Base-by-base conservation (phyloP, 768 basidiomycete species). In the Tylopilus plumbeoviolaceoides region DNA sequence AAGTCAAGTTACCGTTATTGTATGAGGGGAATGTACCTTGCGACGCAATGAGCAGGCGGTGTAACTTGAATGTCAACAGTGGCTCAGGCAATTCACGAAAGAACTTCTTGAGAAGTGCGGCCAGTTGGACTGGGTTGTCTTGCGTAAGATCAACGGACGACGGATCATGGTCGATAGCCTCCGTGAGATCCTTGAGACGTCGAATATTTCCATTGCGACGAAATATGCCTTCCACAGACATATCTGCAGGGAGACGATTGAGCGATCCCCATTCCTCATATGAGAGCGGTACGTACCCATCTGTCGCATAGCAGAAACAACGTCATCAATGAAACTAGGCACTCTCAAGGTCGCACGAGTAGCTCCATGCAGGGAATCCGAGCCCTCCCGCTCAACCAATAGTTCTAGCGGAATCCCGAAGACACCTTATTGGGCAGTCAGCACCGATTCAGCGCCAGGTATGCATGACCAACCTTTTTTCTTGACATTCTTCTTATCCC, bases 201-300 rank as follows among this genome's bases (percentile, higher is more conserved):
- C 93, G 82, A 64, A 98, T 98, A 67, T 98, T 98, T 48, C 97
- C 97, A 63, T 95, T 97, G 75, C 95, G 94, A 50, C 97, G 83
- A 79, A 99, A 99, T 59, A 99, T 95, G 53, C 97, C 97, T 72
- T 98, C 97, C 38, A 99, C 80, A 9, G 97, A 98, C 91, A 99
- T 94, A 73, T 99, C 97, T 98, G 59, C 31, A 47, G 47, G 33
- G 43, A 30, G 30, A 50, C 12, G 23, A 28, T 65, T 39, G 40
- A 41, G 49, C 23, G 50, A 36, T 17, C 17, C 23, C 31, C 35
- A 27, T 9, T 44, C 41, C 27, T 47, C 27, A 48, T 31, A 33
- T 44, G 40, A 56, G 20, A 54, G 48, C 27, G 18, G 35, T 33
- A 50, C 87, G 58, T 51, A 97, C 95, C 95, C 97, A 98, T 98